phyloP scores from a whole-genome alignment of 2,329 filamentous ascomycete species.

The Aspergillus sp. region DNA sequence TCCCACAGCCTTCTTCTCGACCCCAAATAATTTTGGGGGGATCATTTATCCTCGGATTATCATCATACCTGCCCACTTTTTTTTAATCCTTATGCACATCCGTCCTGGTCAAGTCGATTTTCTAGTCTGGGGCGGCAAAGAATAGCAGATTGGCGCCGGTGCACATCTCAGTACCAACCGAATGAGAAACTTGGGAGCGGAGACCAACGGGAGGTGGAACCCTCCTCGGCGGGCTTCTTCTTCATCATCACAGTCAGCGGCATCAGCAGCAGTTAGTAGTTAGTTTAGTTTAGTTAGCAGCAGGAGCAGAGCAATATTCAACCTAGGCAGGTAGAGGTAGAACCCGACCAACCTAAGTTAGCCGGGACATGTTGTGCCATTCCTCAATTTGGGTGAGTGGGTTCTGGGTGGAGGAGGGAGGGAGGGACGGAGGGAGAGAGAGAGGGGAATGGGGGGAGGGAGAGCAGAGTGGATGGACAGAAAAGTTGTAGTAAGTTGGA shows the following conservation, averaged over 20 bases:
- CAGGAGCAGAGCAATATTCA: slow-evolving; percentile 5
- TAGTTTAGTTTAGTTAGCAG: neutral
- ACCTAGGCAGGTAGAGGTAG: neutral
- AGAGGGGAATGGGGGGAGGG: neutral
- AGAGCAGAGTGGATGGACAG: neutral
- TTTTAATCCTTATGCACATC: slow-evolving; percentile 6
- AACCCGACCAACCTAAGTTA: too few species aligned
- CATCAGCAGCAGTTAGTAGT: slow-evolving; percentile 4
- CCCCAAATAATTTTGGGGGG: neutral
- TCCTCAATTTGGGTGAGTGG: slow-evolving; percentile 17
- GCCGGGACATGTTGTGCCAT: slow-evolving; percentile 16
- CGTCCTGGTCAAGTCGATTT: slow-evolving; percentile 1
- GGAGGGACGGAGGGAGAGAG: neutral
- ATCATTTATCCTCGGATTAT: neutral
- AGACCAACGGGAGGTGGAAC: slow-evolving; percentile 19
- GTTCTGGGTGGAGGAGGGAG: neutral
- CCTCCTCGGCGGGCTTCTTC: slow-evolving; percentile 10
- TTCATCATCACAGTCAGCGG: slow-evolving; percentile 4
- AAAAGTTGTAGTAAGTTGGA: slow-evolving; percentile 5
- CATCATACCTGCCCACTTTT: slow-evolving; percentile 2
- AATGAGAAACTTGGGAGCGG: slow-evolving; percentile 16
- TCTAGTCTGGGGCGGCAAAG: slow-evolving; percentile 14
- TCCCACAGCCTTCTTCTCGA: neutral
- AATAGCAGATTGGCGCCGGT: slow-evolving; percentile 17
- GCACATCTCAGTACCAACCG: slow-evolving; percentile 20